Conservation (phyloP, 768 basidiomycete species). For the Rhizopogon sp. region DNA sequence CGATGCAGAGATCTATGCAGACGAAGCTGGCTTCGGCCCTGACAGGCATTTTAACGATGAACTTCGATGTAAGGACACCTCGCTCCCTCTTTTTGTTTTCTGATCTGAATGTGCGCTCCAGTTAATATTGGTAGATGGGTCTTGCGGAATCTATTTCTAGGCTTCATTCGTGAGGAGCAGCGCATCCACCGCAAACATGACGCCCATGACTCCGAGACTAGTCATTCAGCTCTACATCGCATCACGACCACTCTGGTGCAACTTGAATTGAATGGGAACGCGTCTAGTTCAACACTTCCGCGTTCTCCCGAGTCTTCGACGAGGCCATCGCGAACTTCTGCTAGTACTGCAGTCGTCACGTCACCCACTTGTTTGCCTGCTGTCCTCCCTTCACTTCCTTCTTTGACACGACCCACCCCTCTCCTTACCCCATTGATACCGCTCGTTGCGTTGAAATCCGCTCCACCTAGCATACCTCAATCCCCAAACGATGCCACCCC, state of each 20-base stretch:
- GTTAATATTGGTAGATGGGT: constrained; percentile 95
- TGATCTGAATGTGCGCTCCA: constrained; percentile 24
- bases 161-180: constrained; percentile 70
- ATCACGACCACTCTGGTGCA: constrained; percentile 14
- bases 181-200: constrained; percentile 34
- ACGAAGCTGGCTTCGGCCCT: constrained; percentile 72
- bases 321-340: constrained; percentile 20
- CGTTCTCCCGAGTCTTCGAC: constrained; percentile 25
- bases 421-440: constrained; percentile 59
- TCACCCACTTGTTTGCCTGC: constrained; percentile 68
- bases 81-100: constrained; percentile 3
- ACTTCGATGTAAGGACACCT: constrained; percentile 57
- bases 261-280: constrained; percentile 20
- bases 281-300: constrained; percentile 13
- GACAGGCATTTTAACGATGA: constrained; percentile 71
- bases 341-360: constrained; percentile 44
- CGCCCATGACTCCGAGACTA: constrained; percentile 11
- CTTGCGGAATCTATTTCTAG: constrained; percentile 76
- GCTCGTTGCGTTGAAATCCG: constrained; percentile 26
- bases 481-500: constrained; percentile 29
- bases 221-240: constrained; percentile 17
- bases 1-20: constrained; percentile 92
- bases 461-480: constrained; percentile 37
- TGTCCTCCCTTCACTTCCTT: constrained; percentile 43
- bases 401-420: constrained; percentile 45